phyloP scores from a whole-genome alignment of 768 basidiomycete species.

The Mycena pura region DNA sequence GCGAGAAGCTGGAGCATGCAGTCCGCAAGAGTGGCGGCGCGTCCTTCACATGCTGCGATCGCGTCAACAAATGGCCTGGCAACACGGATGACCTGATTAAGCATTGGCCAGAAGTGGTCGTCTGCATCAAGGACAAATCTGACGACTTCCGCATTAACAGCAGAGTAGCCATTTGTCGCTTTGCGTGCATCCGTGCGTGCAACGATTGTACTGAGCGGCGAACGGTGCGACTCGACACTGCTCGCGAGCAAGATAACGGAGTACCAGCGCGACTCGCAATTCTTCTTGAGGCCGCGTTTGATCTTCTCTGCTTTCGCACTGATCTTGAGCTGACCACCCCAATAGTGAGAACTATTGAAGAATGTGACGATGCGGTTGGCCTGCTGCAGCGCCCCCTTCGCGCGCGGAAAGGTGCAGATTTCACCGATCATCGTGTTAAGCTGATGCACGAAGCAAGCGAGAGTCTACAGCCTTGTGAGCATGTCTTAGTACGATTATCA shows the following conservation, averaged over 20 bases:
- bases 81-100: too few relatives aligned
- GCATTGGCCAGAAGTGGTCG: too few relatives aligned
- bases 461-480: too few relatives aligned
- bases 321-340: neutral
- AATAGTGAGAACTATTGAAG: neutral
- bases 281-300: neutral
- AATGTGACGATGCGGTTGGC: too few relatives aligned
- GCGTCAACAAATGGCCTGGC: too few relatives aligned
- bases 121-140: too few relatives aligned
- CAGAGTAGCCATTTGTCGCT: too few relatives aligned
- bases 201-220: too few relatives aligned
- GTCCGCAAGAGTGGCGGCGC: neutral
- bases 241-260: neutral
- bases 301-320: neutral
- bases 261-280: neutral
- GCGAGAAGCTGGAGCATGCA: neutral
- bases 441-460: constrained; percentile 38
- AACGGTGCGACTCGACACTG: neutral
- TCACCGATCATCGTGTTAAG: constrained; percentile 40
- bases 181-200: too few relatives aligned
- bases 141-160: too few relatives aligned
- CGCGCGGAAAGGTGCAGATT: constrained; percentile 30
- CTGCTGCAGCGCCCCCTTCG: constrained; percentile 30
- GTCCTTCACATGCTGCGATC: too few relatives aligned
- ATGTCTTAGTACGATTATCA: too few relatives aligned